Conservation (phyloP, 495 filamentous ascomycete genomes). For the Penicillium riverlandense region DNA sequence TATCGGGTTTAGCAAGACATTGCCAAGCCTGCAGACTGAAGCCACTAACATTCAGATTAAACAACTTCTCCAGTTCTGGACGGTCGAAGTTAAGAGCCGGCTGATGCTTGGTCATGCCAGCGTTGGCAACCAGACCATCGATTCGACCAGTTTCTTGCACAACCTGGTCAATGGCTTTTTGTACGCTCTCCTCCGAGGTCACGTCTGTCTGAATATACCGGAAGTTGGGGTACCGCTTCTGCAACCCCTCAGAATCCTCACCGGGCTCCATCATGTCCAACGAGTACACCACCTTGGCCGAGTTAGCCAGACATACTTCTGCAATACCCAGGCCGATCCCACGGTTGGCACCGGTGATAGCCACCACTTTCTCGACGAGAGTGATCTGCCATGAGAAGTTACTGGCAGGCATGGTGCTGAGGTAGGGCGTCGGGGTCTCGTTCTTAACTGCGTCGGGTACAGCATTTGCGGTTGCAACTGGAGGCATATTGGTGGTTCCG, state of each 20-base stretch:
- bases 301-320: conserved; percentile 34
- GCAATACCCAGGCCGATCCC: conserved; percentile 33
- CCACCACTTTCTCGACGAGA: conserved; percentile 19
- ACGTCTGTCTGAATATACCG: conserved; percentile 34
- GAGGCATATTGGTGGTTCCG: conserved; percentile 7
- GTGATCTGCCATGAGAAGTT: conserved; percentile 24
- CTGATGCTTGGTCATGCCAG: conserved; percentile 41
- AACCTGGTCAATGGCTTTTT: conserved; percentile 29
- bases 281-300: conserved; percentile 29
- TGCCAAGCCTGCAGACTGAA: neutral
- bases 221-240: conserved; percentile 26
- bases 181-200: conserved; percentile 29
- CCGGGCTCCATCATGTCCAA: conserved; percentile 36
- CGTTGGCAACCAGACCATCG: conserved; percentile 31
- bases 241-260: conserved; percentile 27
- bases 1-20: neutral
- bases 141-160: conserved; percentile 26
- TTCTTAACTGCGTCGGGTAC: conserved; percentile 2
- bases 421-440: conserved; percentile 4
- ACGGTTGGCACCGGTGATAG: conserved; percentile 33
- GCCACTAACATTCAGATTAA: conserved; percentile 31
- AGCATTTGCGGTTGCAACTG: conserved; percentile 9
- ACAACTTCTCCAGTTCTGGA: conserved; percentile 30
- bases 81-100: conserved; percentile 34
- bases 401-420: conserved; percentile 16